phyloP scores from a whole-genome alignment of 2,329 filamentous ascomycete genomes.

The Daldinia sp. region DNA sequence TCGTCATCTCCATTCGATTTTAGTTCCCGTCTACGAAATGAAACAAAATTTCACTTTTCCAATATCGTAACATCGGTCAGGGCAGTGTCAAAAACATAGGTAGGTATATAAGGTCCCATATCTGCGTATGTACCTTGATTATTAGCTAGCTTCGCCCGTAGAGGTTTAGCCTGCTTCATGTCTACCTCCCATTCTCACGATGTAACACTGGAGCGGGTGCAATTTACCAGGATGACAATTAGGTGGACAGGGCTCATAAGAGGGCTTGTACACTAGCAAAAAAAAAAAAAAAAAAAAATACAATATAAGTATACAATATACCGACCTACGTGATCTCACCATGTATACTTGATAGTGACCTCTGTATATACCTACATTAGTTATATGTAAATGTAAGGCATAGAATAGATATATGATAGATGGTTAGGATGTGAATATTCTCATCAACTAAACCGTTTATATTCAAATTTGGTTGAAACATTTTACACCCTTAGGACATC shows the following conservation, averaged over 20 bases:
- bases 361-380: neutral
- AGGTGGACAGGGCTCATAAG: neutral
- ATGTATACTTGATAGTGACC: neutral
- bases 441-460: conserved; percentile 18
- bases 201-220: conserved; percentile 37
- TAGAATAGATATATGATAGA: neutral
- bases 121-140: conserved; percentile 13
- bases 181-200: conserved; percentile 34
- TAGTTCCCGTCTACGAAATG: conserved; percentile 21
- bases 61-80: conserved; percentile 30
- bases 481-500: conserved; percentile 19
- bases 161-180: conserved; percentile 19
- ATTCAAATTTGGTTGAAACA: conserved; percentile 30
- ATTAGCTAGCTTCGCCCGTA: conserved; percentile 27
- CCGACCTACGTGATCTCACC: conserved; percentile 1
- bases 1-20: conserved; percentile 26
- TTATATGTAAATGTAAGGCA: neutral
- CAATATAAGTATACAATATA: neutral
- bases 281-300: neutral
- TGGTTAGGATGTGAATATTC: neutral
- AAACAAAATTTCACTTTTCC: conserved; percentile 23
- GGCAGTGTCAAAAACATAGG: conserved; percentile 34
- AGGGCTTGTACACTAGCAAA: neutral
- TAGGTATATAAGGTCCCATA: conserved; percentile 10
- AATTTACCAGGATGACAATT: conserved; percentile 30